phyloP scores from a whole-genome alignment of 768 basidiomycete genomes.

The Xerocomus spinulosus region DNA sequence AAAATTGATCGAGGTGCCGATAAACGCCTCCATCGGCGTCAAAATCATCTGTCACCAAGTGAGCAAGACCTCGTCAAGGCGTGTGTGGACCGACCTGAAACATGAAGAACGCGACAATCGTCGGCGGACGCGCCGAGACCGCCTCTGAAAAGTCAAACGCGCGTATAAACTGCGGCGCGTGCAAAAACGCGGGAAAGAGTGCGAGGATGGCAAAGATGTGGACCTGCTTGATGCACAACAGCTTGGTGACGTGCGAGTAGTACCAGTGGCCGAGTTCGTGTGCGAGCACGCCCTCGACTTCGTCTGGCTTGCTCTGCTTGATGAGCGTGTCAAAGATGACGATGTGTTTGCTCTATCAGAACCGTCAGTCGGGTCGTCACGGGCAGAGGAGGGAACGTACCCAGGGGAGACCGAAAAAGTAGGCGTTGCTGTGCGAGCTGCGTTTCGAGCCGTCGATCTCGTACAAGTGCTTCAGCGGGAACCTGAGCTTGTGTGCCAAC shows the following conservation, averaged over 20 bases:
- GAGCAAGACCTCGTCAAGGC: no score
- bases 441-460: constrained; percentile 98
- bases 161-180: constrained; percentile 69
- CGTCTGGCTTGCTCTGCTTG: constrained; percentile 82
- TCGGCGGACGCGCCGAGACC: constrained; percentile 65
- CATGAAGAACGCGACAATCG: constrained; percentile 80
- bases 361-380: not conserved
- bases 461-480: constrained; percentile 92
- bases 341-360: constrained; percentile 76
- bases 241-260: constrained; percentile 83
- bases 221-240: constrained; percentile 79
- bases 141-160: constrained; percentile 75
- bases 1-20: constrained; percentile 72
- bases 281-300: constrained; percentile 96
- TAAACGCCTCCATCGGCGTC: constrained; percentile 71
- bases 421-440: constrained; percentile 94
- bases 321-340: constrained; percentile 98
- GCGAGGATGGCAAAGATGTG: constrained; percentile 86
- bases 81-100: no score
- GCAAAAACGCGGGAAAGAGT: constrained; percentile 86
- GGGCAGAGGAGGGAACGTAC: constrained; percentile 37
- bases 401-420: constrained; percentile 97
- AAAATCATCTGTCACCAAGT: constrained; percentile 57
- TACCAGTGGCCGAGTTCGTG: constrained; percentile 99
- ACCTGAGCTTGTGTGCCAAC: constrained; percentile 77